Evolutionary conservation across 2,329 filamentous ascomycete genomes (phyloP).

Genomic region (Aureobasidium sp.): DNA sequence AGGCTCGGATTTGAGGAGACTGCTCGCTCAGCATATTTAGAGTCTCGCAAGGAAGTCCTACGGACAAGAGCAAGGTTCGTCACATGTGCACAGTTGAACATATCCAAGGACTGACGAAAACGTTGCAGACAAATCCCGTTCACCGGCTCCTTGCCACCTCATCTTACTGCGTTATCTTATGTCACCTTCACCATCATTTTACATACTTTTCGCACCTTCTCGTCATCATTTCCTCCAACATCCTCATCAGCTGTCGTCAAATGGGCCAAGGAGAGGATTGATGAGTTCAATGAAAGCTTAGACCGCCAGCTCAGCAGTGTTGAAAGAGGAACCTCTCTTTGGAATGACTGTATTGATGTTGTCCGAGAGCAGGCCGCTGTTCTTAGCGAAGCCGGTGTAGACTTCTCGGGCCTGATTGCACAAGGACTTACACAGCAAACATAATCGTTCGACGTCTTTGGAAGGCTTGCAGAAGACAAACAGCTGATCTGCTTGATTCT

Average conservation of each 20-base stretch:
- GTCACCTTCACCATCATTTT: constrained; percentile 92
- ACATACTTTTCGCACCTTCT: constrained; percentile 63
- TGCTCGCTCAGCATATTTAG: constrained; percentile 78
- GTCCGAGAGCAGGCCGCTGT: constrained; percentile 74
- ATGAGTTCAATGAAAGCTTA: constrained; percentile 79
- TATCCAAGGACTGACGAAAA: background rate
- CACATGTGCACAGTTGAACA: constrained; percentile 21
- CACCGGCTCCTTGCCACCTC: constrained; percentile 83
- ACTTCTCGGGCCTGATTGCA: constrained; percentile 78
- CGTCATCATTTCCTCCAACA: constrained; percentile 63
- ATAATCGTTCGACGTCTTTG: background rate
- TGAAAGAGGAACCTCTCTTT: constrained; percentile 65
- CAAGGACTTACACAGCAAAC: constrained; percentile 34
- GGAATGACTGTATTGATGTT: constrained; percentile 74
- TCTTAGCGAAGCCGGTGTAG: constrained; percentile 77
- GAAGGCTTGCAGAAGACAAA: background rate
- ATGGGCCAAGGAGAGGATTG: constrained; percentile 95
- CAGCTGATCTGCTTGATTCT: background rate
- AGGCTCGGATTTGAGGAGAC: constrained; percentile 84
- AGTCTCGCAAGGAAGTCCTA: constrained; percentile 69
- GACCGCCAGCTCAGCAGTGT: constrained; percentile 81
- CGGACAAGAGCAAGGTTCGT: constrained; percentile 71
- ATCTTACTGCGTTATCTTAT: constrained; percentile 92
- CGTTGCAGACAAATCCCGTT: constrained; percentile 79
- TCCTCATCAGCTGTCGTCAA: constrained; percentile 90